These are phyloP conservation scores for Aspergillus clavatus DNA, from an alignment of 2,329 filamentous ascomycete genomes.

Conservation along the genomic window DNA sequence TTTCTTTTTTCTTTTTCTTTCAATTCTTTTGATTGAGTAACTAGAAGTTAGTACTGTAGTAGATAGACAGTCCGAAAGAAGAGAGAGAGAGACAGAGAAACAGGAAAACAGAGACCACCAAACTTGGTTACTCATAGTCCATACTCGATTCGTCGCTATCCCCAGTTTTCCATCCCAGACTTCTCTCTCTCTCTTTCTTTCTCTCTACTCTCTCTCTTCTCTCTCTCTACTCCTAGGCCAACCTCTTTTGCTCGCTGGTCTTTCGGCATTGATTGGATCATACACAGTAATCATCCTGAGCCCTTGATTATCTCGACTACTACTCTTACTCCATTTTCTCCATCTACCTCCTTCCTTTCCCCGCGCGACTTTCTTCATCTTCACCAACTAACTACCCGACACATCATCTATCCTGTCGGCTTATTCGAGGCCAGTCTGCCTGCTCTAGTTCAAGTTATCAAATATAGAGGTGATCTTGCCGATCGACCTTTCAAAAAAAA, in stretches of 20 bases:
- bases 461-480: not conserved
- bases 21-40: too few species aligned
- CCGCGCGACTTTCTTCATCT: constrained; percentile 3
- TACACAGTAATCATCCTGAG: too few species aligned
- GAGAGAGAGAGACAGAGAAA: too few species aligned
- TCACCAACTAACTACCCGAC: not conserved
- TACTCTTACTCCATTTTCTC: constrained; percentile 1
- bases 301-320: too few species aligned
- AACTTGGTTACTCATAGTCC: constrained; percentile 1
- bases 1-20: too few species aligned
- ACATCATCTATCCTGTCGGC: too few species aligned
- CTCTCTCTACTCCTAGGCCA: not conserved
- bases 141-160: constrained; percentile 8
- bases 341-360: not conserved
- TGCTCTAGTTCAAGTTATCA: not conserved
- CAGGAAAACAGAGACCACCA: too few species aligned
- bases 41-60: too few species aligned
- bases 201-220: not conserved
- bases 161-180: not conserved
- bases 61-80: too few species aligned
- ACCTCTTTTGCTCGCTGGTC: too few species aligned
- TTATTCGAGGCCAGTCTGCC: too few species aligned
- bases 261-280: too few species aligned
- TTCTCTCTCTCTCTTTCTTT: not conserved
- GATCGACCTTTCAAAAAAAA: not conserved